Evolutionary conservation across 441 rosid species (phyloP).

Genomic region (Manihot esculenta): DNA sequence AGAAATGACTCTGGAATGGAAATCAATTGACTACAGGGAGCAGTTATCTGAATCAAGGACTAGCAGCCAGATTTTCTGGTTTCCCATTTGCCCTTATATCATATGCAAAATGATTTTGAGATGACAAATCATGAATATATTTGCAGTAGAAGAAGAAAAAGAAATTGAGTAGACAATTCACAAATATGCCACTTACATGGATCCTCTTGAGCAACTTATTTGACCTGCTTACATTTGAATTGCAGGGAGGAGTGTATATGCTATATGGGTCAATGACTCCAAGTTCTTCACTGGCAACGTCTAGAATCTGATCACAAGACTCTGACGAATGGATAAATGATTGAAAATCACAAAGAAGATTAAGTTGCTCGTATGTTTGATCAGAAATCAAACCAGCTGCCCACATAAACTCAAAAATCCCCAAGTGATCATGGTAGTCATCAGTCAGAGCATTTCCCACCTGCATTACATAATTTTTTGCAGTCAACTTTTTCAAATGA

Average conservation of each 20-base stretch:
- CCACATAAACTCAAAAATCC: constrained; percentile 82
- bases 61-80: neutral
- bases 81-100: neutral
- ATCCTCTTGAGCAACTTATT: constrained; percentile 49
- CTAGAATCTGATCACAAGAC: constrained; percentile 49
- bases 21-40: neutral
- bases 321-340: constrained; percentile 69
- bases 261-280: constrained; percentile 88
- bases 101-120: neutral
- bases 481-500: constrained; percentile 11
- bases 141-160: neutral
- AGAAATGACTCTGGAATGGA: neutral
- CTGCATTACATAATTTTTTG: constrained; percentile 39
- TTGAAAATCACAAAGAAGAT: constrained; percentile 57
- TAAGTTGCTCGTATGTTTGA: constrained; percentile 67
- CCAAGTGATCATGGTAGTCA: constrained; percentile 76
- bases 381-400: constrained; percentile 86
- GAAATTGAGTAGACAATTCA: neutral
- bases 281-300: constrained; percentile 58
- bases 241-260: constrained; percentile 75
- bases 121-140: neutral
- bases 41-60: neutral
- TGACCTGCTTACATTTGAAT: constrained; percentile 48
- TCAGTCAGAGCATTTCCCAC: constrained; percentile 92
- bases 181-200: constrained; percentile 45